Evolutionary conservation across 176 grass and related monocot genomes (phyloP).

Genomic region (Saccharum spontaneum): DNA sequence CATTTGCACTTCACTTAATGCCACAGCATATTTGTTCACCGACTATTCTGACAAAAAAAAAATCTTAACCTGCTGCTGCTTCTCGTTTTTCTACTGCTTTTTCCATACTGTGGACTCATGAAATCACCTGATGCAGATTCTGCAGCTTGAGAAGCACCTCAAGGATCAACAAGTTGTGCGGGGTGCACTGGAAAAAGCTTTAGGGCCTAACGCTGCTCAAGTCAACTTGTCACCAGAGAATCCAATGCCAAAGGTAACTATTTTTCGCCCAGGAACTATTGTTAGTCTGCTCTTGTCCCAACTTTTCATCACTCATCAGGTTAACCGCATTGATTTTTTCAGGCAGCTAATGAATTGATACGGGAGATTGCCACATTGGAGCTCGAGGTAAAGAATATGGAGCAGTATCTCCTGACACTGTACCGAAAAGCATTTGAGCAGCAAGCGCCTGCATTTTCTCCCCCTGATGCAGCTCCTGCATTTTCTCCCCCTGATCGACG

Average conservation of each 20-base stretch:
- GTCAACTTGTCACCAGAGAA: slow-evolving; percentile 60
- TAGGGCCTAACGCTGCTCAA: slow-evolving; percentile 57
- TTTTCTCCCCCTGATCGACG: slow-evolving; percentile 42
- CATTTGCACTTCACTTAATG: background rate
- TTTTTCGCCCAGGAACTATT: background rate
- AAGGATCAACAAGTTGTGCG: slow-evolving; percentile 75
- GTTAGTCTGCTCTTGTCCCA: slow-evolving; percentile 1
- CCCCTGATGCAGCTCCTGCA: background rate
- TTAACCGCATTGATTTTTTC: slow-evolving; percentile 14
- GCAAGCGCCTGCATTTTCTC: slow-evolving; percentile 20
- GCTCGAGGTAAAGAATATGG: slow-evolving; percentile 94
- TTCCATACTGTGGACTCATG: background rate
- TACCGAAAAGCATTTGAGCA: slow-evolving; percentile 93
- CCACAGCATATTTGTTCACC: background rate
- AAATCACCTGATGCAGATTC: slow-evolving; percentile 56
- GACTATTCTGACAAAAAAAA: background rate
- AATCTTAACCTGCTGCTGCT: background rate
- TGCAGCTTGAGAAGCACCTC: slow-evolving; percentile 76
- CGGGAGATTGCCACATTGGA: slow-evolving; percentile 87
- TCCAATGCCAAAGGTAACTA: slow-evolving; percentile 73
- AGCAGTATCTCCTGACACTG: slow-evolving; percentile 89
- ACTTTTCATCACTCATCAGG: slow-evolving; percentile 8
- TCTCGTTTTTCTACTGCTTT: background rate
- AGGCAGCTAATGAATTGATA: slow-evolving; percentile 88
- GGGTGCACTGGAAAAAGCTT: slow-evolving; percentile 70